A percentile compares a stretch with the other conserved stretches of the same genome.
Conservation (phyloP, 805 yeast species). For the Kazachstania martiniae region DNA sequence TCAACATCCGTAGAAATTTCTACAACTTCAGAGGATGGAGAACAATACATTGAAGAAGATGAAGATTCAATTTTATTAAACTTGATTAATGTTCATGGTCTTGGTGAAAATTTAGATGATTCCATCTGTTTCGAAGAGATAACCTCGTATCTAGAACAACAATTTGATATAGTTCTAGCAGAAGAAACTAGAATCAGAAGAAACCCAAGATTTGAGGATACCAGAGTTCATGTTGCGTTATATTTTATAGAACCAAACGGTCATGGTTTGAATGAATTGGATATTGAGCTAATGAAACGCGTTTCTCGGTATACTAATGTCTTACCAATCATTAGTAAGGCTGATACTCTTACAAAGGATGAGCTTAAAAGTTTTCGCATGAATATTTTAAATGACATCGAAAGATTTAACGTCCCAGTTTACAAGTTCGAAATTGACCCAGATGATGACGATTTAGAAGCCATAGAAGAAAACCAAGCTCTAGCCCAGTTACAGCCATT, state of each 20-base stretch:
- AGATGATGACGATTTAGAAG: conserved; percentile 60
- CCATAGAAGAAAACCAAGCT: conserved; percentile 55
- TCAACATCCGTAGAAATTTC: conserved; percentile 26
- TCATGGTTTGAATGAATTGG: conserved; percentile 68
- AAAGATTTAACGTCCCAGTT: conserved; percentile 58
- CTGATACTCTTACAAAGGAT: conserved; percentile 56
- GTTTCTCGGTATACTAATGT: conserved; percentile 65
- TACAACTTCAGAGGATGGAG: conserved; percentile 4
- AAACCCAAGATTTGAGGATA: conserved; percentile 71
- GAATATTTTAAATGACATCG: conserved; percentile 51
- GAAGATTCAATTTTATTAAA: conserved; percentile 40
- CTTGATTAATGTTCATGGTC: conserved; percentile 65
- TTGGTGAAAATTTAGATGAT: conserved; percentile 71
- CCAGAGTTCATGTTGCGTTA: conserved; percentile 63
- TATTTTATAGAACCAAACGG: conserved; percentile 71
- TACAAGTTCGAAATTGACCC: conserved; percentile 64
- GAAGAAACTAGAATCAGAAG: conserved; percentile 83
- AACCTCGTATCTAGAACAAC: conserved; percentile 58
- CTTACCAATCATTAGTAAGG: conserved; percentile 57
- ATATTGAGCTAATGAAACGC: conserved; percentile 59
- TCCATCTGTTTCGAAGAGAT: conserved; percentile 57
- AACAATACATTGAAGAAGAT: conserved; percentile 7
- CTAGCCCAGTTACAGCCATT: conserved; percentile 63
- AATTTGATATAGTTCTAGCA: conserved; percentile 65
- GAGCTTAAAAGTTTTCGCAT: conserved; percentile 53